Percentiles rank a stretch among this genome's conserved stretches.
Evolutionary conservation across 345 rosid species (phyloP).

Genomic region (Euphorbia lathyris): DNA sequence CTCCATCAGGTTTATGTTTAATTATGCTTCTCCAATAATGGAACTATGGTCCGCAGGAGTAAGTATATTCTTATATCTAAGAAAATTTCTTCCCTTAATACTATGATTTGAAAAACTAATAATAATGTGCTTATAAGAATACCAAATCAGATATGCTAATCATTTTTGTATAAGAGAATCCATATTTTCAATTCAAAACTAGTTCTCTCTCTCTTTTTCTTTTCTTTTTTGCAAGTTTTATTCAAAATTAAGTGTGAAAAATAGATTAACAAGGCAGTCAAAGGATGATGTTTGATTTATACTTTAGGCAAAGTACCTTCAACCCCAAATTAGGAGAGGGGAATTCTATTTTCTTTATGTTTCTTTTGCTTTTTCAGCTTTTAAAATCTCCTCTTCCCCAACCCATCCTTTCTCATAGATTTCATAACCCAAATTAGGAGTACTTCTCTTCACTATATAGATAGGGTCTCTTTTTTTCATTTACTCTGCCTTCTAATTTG

Average conservation of each 20-base stretch:
- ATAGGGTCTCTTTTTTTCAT: neutral
- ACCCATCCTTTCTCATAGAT: constrained; percentile 9
- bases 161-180: neutral
- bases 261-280: constrained; percentile 32
- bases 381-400: constrained; percentile 11
- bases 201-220: too few species aligned
- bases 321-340: neutral
- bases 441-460: neutral
- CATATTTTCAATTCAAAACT: neutral
- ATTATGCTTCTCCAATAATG: neutral
- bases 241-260: constrained; percentile 14
- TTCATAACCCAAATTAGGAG: neutral
- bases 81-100: neutral
- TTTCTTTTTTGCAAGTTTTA: neutral
- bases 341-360: constrained; percentile 15
- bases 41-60: neutral
- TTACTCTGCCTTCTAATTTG: neutral
- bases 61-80: neutral
- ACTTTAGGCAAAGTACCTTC: constrained; percentile 41
- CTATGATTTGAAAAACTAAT: neutral
- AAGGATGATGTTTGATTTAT: constrained; percentile 36
- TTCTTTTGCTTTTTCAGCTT: constrained; percentile 41
- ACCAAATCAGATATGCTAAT: neutral
- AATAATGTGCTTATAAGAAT: neutral
- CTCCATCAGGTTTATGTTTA: neutral